Evolutionary conservation across 192 early-diverging fungal genomes (phyloP), one percentile per base, ranked within the genome.

Genomic region (Backusella parvicylindrica): DNA sequence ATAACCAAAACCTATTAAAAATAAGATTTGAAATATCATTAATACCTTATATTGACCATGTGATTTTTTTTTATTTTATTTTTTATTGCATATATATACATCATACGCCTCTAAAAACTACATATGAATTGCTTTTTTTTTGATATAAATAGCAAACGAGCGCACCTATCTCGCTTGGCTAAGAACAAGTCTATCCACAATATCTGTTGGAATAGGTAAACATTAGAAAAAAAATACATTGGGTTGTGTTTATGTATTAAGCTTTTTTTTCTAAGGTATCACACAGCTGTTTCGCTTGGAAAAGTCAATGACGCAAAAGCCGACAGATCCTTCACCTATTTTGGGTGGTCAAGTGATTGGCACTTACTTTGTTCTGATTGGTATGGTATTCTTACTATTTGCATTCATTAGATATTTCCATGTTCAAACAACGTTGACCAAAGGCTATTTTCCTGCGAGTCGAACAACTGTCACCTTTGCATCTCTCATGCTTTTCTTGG

Each of bases 131-230:
- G 36, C 11, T 26, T 18, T 36, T 73, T 26, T 36, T 60, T 40
- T 60, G 13, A 49, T 76, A 40, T 32, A 1, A 31, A 15, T 66
- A 89, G 89, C 93, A 28, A 94, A 94, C 67, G 93, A 94, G 49
- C 85, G 93, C 53, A 94, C 93, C 26, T 94, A 89, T 63, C 85
- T 94, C 2, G 91, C 92, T 0, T 94, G 93, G 93, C 75, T 94
- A 49, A 85, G 93, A 33, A 90, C 93, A 6, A 92, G 91, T 18
- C 75, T 93, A 23, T 88, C 93, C 1, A 76, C 91, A 63, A 89
- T 92, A 28, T 92, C 92, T 16, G 90, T 92, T 30, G 93, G 93
- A 38, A 88, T 94, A 31, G 83, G 83, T 84, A 72, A 78, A 72
- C 21, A 50, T n/a, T 41, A 12, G 30, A 18, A 13, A 30, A 21